These are phyloP conservation scores for Phylloporus rhodoxanthus DNA, from an alignment of 768 basidiomycete genomes.

Conservation along the genomic window DNA sequence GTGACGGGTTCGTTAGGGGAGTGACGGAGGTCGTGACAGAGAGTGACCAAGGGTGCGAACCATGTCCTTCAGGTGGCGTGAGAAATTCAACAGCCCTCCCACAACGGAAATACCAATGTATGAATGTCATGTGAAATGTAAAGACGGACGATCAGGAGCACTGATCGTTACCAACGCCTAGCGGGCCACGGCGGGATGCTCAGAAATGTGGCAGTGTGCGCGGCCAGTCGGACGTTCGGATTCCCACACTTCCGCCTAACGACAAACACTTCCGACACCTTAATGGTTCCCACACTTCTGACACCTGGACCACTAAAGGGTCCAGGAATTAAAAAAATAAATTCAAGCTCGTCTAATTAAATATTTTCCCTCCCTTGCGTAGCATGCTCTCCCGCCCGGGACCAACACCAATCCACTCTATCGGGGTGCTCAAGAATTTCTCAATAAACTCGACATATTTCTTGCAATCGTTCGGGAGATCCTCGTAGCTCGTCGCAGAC, in stretches of 20 bases:
- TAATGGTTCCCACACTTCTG: too few relatives aligned
- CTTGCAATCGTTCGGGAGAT: constrained; percentile 78
- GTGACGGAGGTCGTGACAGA: constrained; percentile 33
- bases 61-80: constrained; percentile 18
- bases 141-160: too few relatives aligned
- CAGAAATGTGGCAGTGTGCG: too few relatives aligned
- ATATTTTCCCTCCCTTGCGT: constrained; percentile 15
- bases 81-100: too few relatives aligned
- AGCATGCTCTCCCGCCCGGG: constrained; percentile 81
- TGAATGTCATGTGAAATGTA: too few relatives aligned
- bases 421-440: constrained; percentile 57
- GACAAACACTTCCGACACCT: too few relatives aligned
- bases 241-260: too few relatives aligned
- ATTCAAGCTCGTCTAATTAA: constrained; percentile 15
- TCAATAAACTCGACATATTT: constrained; percentile 88
- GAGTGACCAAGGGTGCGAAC: constrained; percentile 24
- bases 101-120: too few relatives aligned
- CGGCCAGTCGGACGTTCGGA: too few relatives aligned
- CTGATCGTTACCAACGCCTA: too few relatives aligned
- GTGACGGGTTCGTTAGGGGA: constrained; percentile 30
- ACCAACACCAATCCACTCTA: constrained; percentile 93
- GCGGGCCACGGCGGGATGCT: too few relatives aligned
- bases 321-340: neutral
- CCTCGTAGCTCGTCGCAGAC: constrained; percentile 54
- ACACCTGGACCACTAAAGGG: too few relatives aligned